A percentile compares a stretch with the other conserved stretches of the same genome.
Conservation (phyloP, 805 yeast genomes). For the Dipodascopsis uninucleata region DNA sequence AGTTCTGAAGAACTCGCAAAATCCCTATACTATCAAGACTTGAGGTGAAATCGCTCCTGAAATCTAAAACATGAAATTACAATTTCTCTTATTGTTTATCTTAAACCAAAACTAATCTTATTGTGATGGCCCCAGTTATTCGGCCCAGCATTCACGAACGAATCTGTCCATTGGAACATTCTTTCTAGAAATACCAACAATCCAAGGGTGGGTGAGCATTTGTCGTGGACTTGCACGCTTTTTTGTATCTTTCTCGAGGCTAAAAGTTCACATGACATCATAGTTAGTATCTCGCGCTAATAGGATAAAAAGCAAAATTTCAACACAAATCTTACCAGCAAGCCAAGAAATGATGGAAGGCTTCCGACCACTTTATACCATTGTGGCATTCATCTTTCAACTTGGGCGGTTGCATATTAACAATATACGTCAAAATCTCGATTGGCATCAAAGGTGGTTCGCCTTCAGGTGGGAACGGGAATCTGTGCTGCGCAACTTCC, state of each 20-base stretch:
- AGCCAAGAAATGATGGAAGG: conserved; percentile 77
- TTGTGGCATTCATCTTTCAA: conserved; percentile 72
- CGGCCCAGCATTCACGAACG: conserved; percentile 50
- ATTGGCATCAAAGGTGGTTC: conserved; percentile 71
- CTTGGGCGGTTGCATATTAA: conserved; percentile 72
- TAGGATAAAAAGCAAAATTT: not conserved
- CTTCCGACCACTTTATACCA: conserved; percentile 73
- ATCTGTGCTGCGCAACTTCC: conserved; percentile 89
- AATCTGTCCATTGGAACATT: conserved; percentile 83
- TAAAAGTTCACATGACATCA: too few species aligned
- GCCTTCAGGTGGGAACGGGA: conserved; percentile 66
- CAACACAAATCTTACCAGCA: conserved; percentile 45
- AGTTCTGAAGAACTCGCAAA: too few species aligned
- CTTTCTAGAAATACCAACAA: conserved; percentile 57
- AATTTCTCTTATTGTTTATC: too few species aligned
- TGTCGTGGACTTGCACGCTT: conserved; percentile 90
- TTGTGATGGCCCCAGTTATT: too few species aligned
- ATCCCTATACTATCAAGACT: too few species aligned
- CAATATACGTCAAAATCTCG: conserved; percentile 74
- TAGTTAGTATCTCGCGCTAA: too few species aligned
- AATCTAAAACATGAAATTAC: too few species aligned
- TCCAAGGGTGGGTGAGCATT: conserved; percentile 93
- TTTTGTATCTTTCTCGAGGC: conserved; percentile 67
- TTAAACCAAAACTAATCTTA: too few species aligned
- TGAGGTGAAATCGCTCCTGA: too few species aligned